These are phyloP conservation scores for Pleurostoma richardsiae DNA, from an alignment of 2,329 filamentous ascomycete genomes.

Conservation along the genomic window DNA sequence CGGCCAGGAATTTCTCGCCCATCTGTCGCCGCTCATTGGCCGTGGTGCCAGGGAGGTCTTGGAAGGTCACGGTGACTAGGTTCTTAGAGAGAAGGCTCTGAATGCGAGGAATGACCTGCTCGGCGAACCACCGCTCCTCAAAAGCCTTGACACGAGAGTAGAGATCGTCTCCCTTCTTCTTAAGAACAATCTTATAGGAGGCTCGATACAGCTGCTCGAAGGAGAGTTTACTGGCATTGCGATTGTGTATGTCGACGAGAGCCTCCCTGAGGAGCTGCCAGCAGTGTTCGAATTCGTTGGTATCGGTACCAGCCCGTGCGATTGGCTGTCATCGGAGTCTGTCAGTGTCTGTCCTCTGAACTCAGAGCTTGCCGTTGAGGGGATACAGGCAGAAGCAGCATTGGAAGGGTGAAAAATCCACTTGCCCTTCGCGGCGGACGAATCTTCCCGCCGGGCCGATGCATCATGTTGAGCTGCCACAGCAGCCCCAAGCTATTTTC, in stretches of 20 bases:
- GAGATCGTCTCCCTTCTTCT: conserved; percentile 76
- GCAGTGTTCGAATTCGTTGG: conserved; percentile 76
- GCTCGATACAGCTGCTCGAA: conserved; percentile 95
- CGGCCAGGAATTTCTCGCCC: conserved; percentile 77
- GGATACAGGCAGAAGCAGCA: too few relatives aligned
- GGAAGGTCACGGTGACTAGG: conserved; percentile 56
- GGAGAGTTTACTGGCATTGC: conserved; percentile 83
- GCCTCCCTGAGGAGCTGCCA: conserved; percentile 76
- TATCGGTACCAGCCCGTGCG: conserved; percentile 32
- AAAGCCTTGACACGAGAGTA: conserved; percentile 78
- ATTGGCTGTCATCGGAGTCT: conserved; percentile 16
- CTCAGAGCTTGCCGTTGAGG: too few relatives aligned
- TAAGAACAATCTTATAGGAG: conserved; percentile 88
- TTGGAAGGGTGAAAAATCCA: not conserved
- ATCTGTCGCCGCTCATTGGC: conserved; percentile 72
- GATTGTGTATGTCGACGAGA: conserved; percentile 82
- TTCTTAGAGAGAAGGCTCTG: conserved; percentile 65
- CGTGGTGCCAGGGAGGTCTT: conserved; percentile 54
- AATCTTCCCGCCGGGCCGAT: conserved; percentile 47
- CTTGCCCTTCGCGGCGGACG: conserved; percentile 60
- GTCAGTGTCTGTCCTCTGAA: not conserved
- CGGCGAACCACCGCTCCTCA: conserved; percentile 74
- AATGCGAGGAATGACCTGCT: conserved; percentile 68
- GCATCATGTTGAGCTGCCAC: conserved; percentile 8
- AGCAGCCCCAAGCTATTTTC: too few relatives aligned